These are phyloP conservation scores for Leucoagaricus sp. DNA, from an alignment of 1,284 basidiomycete genomes.

Conservation along the genomic window DNA sequence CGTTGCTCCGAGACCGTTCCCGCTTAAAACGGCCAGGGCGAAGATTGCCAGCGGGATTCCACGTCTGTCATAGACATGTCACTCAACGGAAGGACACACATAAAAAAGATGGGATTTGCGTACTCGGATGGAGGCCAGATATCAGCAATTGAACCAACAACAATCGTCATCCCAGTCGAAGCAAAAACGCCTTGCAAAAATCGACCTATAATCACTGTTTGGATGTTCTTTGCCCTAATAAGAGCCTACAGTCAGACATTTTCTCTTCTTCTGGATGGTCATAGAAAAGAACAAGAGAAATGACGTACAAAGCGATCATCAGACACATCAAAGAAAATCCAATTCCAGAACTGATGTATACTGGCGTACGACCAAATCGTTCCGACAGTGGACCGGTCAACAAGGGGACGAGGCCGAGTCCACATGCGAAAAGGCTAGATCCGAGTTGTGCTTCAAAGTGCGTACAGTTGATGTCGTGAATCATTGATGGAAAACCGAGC, in stretches of 20 bases:
- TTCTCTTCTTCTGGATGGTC: neutral
- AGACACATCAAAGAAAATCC: constrained; percentile 59
- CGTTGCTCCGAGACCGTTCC: constrained; percentile 64
- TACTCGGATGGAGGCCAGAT: constrained; percentile 63
- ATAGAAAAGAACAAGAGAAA: neutral
- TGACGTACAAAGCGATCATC: constrained; percentile 56
- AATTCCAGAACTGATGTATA: constrained; percentile 59
- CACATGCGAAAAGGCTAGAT: constrained; percentile 59
- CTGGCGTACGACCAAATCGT: constrained; percentile 69
- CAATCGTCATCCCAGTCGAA: constrained; percentile 65
- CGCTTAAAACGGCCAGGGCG: constrained; percentile 53
- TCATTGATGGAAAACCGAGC: constrained; percentile 59
- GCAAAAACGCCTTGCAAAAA: constrained; percentile 70
- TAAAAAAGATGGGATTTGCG: constrained; percentile 13
- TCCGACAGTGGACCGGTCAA: constrained; percentile 73
- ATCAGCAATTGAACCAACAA: constrained; percentile 74
- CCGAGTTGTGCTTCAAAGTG: constrained; percentile 58
- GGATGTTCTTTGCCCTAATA: constrained; percentile 61
- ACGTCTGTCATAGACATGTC: constrained; percentile 53
- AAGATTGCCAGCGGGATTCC: constrained; percentile 72
- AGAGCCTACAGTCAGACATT: neutral
- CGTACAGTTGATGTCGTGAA: constrained; percentile 56
- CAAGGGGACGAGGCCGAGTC: constrained; percentile 69
- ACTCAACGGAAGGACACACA: neutral
- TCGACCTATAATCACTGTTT: constrained; percentile 63